Evolutionary conservation across 768 basidiomycete species (phyloP), one percentile per base, ranked within the genome.

Genomic region (Mycena maculata): DNA sequence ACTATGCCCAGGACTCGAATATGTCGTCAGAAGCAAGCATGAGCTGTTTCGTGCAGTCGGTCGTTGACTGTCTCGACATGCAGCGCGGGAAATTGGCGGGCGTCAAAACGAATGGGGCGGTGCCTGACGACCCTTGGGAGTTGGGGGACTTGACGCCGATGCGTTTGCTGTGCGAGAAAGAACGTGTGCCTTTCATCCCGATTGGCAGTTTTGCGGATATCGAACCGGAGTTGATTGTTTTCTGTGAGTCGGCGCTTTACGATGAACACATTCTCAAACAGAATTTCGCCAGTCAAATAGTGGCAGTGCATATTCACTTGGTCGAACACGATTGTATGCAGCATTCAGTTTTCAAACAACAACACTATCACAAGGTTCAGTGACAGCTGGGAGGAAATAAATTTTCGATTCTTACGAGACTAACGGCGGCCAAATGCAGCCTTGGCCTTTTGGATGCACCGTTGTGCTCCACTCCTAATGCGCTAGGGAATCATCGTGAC

Each of bases 201-300:
- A 63, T 59, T 23, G 61, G 67, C 13, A 23, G 56, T 4, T 64
- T 45, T 25, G 67, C 67, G 1, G 67, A 68, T 38, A 63, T 68
- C 8, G 57, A 64, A 30, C 57, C 67, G 1, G 44, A 68, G 30
- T 30, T 68, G 42, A 68, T 68, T 47, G 22, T 68, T 12, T 68
- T 63, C 18, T 54, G 55, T 68, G 41, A 65, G 55, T 65, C 12
- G 33, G 16, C 8, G 38, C 42, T n/a, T 49, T 20, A 4, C 0
- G 27, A 8, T 16, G 13, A 16, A 20, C 25, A n/a, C 23, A 54
- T 28, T 38, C 23, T 23, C 9, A 9, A 28, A 20, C 7, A 20
- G 8, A 18, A 11, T 45, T 52, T 45, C 10, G 12, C 0, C 41
- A 61, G 60, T 58, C 54, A 56, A 68, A 18, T 50, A 48, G 48